Evolutionary conservation across 371 early-diverging fungal species (phyloP), one percentile per base, ranked within the genome.

Genomic region (Fennellomyces sp.): DNA sequence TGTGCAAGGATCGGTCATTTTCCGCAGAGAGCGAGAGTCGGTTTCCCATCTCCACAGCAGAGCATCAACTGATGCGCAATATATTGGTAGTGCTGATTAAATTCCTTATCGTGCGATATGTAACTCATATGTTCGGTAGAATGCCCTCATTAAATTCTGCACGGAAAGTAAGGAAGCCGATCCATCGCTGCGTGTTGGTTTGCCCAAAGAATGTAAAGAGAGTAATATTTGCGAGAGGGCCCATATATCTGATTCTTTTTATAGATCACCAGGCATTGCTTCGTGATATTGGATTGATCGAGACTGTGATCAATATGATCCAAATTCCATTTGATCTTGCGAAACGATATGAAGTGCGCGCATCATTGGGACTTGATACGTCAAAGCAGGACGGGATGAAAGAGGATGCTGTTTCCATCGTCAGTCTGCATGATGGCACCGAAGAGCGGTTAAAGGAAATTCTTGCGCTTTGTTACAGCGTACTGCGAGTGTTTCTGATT

Each of bases 221-320:
- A n/a, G n/a, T n/a, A n/a, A n/a, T n/a, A n/a, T n/a, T n/a, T n/a
- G n/a, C n/a, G n/a, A 68, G 67, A 36, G 6, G 30, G 15, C 15
- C 17, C 38, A 39, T 28, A 19, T 21, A 27, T 15, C 17, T 31
- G 4, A 42, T 21, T 15, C 12, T 33, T 25, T 52, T 6, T 39
- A 35, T 39, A 75, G 79, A 74, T 41, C 80, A 85, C 45, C 85
- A 85, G 65, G 67, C 64, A 1, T 49, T 85, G 21, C 53, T 85
- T 17, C 70, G 83, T 11, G 85, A 85, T 39, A 72, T 69, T 27
- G 82, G 82, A 0, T 67, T 82, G 15, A 67, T 83, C 28, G 75
- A 80, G 29, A 54, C 71, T 6, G 61, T 80, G 3, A 57, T 81
- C 4, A 53, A 58, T 17, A 71, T 85, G 62, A 71, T 85, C 19